These are phyloP conservation scores for Plenodomus lindquistii DNA, from an alignment of 2,329 filamentous ascomycete genomes.

Conservation along the genomic window DNA sequence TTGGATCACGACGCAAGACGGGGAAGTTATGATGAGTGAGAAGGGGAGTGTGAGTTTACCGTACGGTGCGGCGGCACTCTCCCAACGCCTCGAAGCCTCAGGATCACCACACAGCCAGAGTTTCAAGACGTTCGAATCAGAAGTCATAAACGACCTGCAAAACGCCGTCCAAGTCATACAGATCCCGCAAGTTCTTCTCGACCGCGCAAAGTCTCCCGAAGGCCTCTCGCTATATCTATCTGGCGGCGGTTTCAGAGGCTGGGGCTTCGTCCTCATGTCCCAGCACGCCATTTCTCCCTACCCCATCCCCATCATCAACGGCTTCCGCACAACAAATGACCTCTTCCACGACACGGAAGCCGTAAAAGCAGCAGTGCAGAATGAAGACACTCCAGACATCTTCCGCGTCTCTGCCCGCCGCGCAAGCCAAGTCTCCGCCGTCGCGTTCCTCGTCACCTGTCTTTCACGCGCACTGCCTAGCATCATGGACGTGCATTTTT, in stretches of 20 bases:
- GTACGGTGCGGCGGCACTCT: slow-evolving; percentile 70
- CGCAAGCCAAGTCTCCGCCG: slow-evolving; percentile 80
- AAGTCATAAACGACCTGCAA: slow-evolving; percentile 63
- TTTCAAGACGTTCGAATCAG: slow-evolving; percentile 52
- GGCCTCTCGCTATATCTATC: slow-evolving; percentile 74
- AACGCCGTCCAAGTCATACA: slow-evolving; percentile 62
- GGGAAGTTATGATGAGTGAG: slow-evolving; percentile 45
- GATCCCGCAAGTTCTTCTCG: slow-evolving; percentile 58
- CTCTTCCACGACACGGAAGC: slow-evolving; percentile 63
- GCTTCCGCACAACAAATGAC: slow-evolving; percentile 67
- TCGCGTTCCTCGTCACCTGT: slow-evolving; percentile 77
- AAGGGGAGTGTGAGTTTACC: slow-evolving; percentile 67
- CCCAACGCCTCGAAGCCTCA: slow-evolving; percentile 52
- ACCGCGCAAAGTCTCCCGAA: slow-evolving; percentile 28
- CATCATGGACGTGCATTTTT: slow-evolving; percentile 75
- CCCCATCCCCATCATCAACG: slow-evolving; percentile 80
- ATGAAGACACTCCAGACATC: slow-evolving; percentile 43
- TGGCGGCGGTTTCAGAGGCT: slow-evolving; percentile 87
- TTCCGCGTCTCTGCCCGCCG: slow-evolving; percentile 81
- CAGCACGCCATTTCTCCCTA: slow-evolving; percentile 74
- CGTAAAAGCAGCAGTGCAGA: slow-evolving; percentile 48
- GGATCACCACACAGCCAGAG: slow-evolving; percentile 48
- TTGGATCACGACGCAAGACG: slow-evolving; percentile 62
- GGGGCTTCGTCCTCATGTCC: slow-evolving; percentile 87
- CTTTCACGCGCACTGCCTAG: slow-evolving; percentile 70